Evolutionary conservation across 805 yeast species (phyloP).

Genomic region (Candida anglica): DNA sequence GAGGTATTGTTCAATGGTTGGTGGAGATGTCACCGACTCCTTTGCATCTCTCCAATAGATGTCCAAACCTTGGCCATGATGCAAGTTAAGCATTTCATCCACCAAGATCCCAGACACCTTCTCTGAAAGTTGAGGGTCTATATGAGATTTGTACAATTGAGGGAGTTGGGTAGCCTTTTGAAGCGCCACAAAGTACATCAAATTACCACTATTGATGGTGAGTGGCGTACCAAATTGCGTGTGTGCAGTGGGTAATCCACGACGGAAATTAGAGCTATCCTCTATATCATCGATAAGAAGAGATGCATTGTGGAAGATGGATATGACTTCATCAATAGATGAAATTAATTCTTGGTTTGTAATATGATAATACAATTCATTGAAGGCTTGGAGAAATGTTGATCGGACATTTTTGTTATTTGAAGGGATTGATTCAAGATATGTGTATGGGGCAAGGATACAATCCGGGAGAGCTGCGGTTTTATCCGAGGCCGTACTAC

Average conservation of each 20-base stretch:
- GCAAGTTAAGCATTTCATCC: constrained; percentile 77
- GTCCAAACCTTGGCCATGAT: constrained; percentile 88
- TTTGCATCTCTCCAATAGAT: constrained; percentile 65
- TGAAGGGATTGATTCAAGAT: constrained; percentile 29
- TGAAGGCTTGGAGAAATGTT: constrained; percentile 29
- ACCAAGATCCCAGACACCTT: constrained; percentile 35
- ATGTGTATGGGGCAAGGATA: constrained; percentile 25
- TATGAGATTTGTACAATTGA: constrained; percentile 5
- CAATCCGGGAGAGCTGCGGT: constrained; percentile 7
- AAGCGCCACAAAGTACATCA: constrained; percentile 75
- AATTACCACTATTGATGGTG: constrained; percentile 79
- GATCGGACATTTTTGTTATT: constrained; percentile 28
- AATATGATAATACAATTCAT: constrained; percentile 27
- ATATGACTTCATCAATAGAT: constrained; percentile 25
- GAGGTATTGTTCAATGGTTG: constrained; percentile 47
- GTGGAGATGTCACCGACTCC: constrained; percentile 8
- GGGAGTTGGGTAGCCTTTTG: constrained; percentile 33
- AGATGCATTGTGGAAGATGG: constrained; percentile 32
- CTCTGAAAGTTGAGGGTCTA: constrained; percentile 16
- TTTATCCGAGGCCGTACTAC: constrained; percentile 6
- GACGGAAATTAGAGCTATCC: constrained; percentile 63
- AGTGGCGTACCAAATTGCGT: constrained; percentile 70
- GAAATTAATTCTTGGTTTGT: constrained; percentile 15
- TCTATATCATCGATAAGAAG: constrained; percentile 79
- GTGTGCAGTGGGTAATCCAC: constrained; percentile 83